Base-by-base conservation (phyloP, 1,139 yeast genomes). In the Nakaseomyces uthaithaninus region DNA sequence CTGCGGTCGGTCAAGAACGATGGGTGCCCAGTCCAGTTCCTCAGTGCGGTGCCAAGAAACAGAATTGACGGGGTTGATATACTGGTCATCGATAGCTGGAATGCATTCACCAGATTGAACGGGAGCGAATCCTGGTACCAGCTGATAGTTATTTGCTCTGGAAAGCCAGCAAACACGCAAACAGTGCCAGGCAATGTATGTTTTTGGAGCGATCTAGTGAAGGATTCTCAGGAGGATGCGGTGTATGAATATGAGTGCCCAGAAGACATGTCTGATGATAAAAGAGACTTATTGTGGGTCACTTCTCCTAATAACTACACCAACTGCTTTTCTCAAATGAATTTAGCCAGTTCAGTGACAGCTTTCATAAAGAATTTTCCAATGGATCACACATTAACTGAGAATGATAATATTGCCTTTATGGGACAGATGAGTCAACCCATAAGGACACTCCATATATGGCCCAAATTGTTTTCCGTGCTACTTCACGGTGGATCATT, bases 301-400 rank as follows among this genome's bases (percentile, higher is more conserved):
- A 44, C 57, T 4, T 48, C 57, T 1, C 45, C 50, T 7, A 42
- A 38, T 31, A 48, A 43, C 17, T 44, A 47, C 12, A 50, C 54
- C 4, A 58, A 61, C 4, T 48, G 57, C 14, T 81, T 72, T 54
- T 72, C 77, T 14, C 86, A 80, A 45, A 65, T 74, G 45, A 78
- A 77, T 50, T 63, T 82, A 41, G 78, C 80, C 11, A 74, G 85
- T 46, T 67, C 80, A 1, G 63, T 80, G 12, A 80, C 87, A 0
- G 68, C 85, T 0, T 71, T 75, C 36, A 63, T 80, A 36, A 76
- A 74, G 55, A 75, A 75, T 17, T 61, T 80, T 22, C 85, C 89
- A 0, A 42, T 63, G 4, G 63, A 62, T 0, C 69, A 72, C 37
- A 64, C 63, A 17, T 57, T 79, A 47, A 50, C 50, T 2, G 40